Conservation (phyloP, 768 basidiomycete species). For the Clathrus columnatus region DNA sequence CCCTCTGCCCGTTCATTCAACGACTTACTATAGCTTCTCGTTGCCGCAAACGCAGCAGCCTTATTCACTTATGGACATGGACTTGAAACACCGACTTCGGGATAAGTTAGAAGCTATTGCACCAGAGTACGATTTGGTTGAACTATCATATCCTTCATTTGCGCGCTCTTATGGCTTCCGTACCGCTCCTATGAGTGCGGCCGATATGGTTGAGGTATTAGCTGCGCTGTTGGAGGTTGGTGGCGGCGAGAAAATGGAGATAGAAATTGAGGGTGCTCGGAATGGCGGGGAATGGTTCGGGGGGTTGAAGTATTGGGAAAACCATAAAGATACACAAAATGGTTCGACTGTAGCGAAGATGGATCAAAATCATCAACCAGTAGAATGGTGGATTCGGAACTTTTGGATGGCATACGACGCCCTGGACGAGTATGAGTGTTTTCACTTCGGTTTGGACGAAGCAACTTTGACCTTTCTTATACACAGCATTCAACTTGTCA, state of each 20-base stretch:
- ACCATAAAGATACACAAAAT: slow-evolving; percentile 21
- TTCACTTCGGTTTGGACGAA: background rate
- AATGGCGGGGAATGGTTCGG: slow-evolving; percentile 98
- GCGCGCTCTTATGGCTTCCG: slow-evolving; percentile 86
- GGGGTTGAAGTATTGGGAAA: slow-evolving; percentile 64
- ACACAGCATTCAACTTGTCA: slow-evolving; percentile 58
- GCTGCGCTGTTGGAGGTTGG: slow-evolving; percentile 86
- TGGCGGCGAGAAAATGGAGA: slow-evolving; percentile 79
- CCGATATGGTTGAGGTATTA: slow-evolving; percentile 88
- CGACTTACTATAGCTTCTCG: slow-evolving; percentile 58
- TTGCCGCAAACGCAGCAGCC: slow-evolving; percentile 90
- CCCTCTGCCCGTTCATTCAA: background rate
- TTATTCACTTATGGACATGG: slow-evolving; percentile 94
- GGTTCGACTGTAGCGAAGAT: slow-evolving; percentile 22
- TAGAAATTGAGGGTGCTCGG: slow-evolving; percentile 79
- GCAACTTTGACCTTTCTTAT: background rate
- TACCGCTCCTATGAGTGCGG: slow-evolving; percentile 79
- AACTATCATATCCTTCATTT: slow-evolving; percentile 91
- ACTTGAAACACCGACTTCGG: slow-evolving; percentile 73
- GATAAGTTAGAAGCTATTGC: slow-evolving; percentile 81
- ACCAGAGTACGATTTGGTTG: slow-evolving; percentile 90
- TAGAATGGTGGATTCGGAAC: slow-evolving; percentile 81
- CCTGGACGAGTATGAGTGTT: slow-evolving; percentile 64
- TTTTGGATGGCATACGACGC: slow-evolving; percentile 97
- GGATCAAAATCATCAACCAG: slow-evolving; percentile 33